These are phyloP conservation scores for Septoria petroselini DNA, from an alignment of 2,329 filamentous ascomycete genomes.

Conservation along the genomic window DNA sequence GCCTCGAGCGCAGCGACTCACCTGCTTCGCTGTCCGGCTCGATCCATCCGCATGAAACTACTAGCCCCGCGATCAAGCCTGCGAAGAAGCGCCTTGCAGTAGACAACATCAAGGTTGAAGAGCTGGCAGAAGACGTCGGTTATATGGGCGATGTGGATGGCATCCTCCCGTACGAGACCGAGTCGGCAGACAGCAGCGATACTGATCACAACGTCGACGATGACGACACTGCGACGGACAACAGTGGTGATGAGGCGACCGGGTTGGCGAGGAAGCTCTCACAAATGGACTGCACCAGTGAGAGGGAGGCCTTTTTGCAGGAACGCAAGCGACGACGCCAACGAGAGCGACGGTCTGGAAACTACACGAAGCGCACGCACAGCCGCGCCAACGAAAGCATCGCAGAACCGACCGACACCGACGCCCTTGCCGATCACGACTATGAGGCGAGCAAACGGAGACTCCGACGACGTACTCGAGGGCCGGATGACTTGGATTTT, in stretches of 20 bases:
- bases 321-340: conserved; percentile 38
- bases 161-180: conserved; percentile 43
- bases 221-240: conserved; percentile 32
- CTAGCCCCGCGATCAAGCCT: conserved; percentile 34
- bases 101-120: conserved; percentile 44
- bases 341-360: conserved; percentile 39
- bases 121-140: conserved; percentile 40
- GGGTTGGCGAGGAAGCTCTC: conserved; percentile 25
- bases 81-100: conserved; percentile 23
- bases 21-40: conserved; percentile 36
- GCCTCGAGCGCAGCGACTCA: conserved; percentile 30
- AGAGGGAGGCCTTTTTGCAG: conserved; percentile 29
- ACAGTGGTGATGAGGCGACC: conserved; percentile 23
- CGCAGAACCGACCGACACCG: conserved; percentile 43
- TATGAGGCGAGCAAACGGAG: conserved; percentile 41
- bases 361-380: conserved; percentile 45
- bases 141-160: conserved; percentile 45
- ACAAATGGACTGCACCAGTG: conserved; percentile 26
- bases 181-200: conserved; percentile 31
- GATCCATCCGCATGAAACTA: conserved; percentile 40
- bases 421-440: conserved; percentile 42
- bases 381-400: conserved; percentile 47
- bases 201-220: conserved; percentile 25
- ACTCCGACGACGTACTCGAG: conserved; percentile 43
- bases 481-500: conserved; percentile 35